A percentile compares a stretch with the other conserved stretches of the same genome.
Evolutionary conservation across 768 basidiomycete species (phyloP).

Genomic region (Calocybe gangraenosa): DNA sequence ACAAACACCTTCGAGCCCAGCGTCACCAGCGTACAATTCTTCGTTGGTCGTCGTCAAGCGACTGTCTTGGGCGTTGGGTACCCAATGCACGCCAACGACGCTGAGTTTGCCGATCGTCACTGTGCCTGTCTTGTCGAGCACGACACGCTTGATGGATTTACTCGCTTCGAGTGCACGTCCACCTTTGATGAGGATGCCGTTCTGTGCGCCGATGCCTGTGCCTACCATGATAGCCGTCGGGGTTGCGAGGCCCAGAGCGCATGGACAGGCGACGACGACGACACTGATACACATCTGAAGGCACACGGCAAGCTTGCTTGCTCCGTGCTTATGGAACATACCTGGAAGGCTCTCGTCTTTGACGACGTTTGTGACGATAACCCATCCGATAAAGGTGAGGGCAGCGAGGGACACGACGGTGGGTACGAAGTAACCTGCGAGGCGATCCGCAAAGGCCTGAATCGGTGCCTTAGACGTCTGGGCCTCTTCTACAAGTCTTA

Average conservation of each 20-base stretch:
- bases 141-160: constrained; percentile 71
- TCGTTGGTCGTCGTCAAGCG: constrained; percentile 20
- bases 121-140: constrained; percentile 97
- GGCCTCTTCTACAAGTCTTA: constrained; percentile 94
- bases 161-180: constrained; percentile 93
- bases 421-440: constrained; percentile 95
- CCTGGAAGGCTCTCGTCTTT: constrained; percentile 60
- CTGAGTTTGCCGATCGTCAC: constrained; percentile 89
- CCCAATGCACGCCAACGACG: not conserved
- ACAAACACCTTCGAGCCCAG: constrained; percentile 40
- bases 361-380: constrained; percentile 61
- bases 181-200: constrained; percentile 98
- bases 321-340: constrained; percentile 83
- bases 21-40: constrained; percentile 41
- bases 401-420: constrained; percentile 78
- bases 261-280: constrained; percentile 97
- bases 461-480: constrained; percentile 98
- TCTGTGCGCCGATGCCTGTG: constrained; percentile 93
- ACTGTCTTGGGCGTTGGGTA: not conserved
- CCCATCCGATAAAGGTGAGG: constrained; percentile 82
- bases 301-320: constrained; percentile 85
- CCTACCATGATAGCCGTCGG: constrained; percentile 99
- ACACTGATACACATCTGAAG: constrained; percentile 97
- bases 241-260: constrained; percentile 92
- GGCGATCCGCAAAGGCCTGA: constrained; percentile 91